These are phyloP conservation scores for Thielaviopsis cerberus DNA, from an alignment of 2,329 filamentous ascomycete genomes.

Conservation along the genomic window DNA sequence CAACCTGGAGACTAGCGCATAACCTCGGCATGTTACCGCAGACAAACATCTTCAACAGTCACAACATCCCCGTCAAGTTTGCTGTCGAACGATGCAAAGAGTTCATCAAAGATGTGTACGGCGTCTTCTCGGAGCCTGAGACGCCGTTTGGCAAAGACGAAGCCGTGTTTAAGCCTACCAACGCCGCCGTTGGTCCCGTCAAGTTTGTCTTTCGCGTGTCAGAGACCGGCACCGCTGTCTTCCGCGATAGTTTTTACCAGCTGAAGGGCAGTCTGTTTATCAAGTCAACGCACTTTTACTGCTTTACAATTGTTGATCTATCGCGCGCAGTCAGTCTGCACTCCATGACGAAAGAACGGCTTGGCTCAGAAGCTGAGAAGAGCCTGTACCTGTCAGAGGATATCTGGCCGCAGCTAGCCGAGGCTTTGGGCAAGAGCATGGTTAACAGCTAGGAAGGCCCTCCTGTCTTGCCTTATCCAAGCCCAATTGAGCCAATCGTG, in stretches of 20 bases:
- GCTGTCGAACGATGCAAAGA: not conserved
- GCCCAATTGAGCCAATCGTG: not conserved
- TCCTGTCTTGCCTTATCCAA: not conserved
- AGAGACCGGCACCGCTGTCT: not conserved
- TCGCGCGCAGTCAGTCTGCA: not conserved
- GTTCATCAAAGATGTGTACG: not conserved
- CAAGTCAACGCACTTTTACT: not conserved
- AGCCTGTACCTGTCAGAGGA: not conserved
- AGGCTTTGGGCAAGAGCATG: not conserved
- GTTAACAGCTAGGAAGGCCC: not conserved
- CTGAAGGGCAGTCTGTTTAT: not conserved
- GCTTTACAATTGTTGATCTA: not conserved
- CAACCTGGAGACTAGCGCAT: not conserved
- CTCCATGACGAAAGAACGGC: not conserved
- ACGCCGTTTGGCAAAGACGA: not conserved
- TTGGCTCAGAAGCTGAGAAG: not conserved
- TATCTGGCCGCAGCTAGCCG: not conserved
- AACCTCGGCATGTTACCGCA: not conserved
- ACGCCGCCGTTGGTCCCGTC: not conserved
- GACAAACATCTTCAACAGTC: not conserved
- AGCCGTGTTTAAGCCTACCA: not conserved
- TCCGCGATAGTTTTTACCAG: not conserved
- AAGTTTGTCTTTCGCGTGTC: not conserved
- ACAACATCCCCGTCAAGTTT: not conserved
- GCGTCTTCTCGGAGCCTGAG: not conserved